Evolutionary conservation across 805 yeast species (phyloP).

Genomic region (Lipomyces mesembrius): DNA sequence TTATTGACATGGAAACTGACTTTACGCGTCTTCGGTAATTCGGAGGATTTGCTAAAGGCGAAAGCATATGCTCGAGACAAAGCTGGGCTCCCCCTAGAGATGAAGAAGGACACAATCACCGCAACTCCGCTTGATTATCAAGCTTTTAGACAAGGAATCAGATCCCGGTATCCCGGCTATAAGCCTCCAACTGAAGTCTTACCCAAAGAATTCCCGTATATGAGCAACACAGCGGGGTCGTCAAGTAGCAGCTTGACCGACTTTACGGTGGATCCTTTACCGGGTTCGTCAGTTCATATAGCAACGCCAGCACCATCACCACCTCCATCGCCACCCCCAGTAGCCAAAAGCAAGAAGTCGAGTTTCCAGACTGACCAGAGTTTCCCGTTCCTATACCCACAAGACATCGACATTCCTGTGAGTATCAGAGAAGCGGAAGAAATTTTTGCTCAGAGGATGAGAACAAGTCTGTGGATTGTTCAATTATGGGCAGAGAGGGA

Average conservation of each 20-base stretch:
- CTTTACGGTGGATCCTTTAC: slow-evolving; percentile 52
- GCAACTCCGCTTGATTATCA: slow-evolving; percentile 87
- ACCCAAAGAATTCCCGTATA: slow-evolving; percentile 51
- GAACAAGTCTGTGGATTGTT: slow-evolving; percentile 67
- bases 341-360: slow-evolving; percentile 38
- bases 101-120: slow-evolving; percentile 43
- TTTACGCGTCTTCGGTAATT: slow-evolving; percentile 20
- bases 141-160: slow-evolving; percentile 74
- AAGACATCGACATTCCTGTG: slow-evolving; percentile 58
- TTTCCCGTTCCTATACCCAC: slow-evolving; percentile 69
- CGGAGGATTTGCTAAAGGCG: slow-evolving; percentile 16
- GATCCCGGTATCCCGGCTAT: slow-evolving; percentile 75
- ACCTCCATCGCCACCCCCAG: slow-evolving; percentile 56
- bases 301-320: slow-evolving; percentile 93
- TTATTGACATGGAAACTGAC: slow-evolving; percentile 28
- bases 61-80: slow-evolving; percentile 24
- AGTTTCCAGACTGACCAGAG: slow-evolving; percentile 67
- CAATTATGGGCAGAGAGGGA: slow-evolving; percentile 77
- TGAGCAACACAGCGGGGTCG: slow-evolving; percentile 51
- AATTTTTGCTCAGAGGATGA: slow-evolving; percentile 63
- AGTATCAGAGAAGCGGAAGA: slow-evolving; percentile 81
- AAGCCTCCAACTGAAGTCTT: slow-evolving; percentile 52
- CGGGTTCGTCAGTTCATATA: slow-evolving; percentile 64
- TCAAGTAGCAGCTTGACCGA: slow-evolving; percentile 58
- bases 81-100: slow-evolving; percentile 34